These are phyloP conservation scores for Cucumis cinereus DNA, from an alignment of 306 rosid genomes.

Conservation along the genomic window DNA sequence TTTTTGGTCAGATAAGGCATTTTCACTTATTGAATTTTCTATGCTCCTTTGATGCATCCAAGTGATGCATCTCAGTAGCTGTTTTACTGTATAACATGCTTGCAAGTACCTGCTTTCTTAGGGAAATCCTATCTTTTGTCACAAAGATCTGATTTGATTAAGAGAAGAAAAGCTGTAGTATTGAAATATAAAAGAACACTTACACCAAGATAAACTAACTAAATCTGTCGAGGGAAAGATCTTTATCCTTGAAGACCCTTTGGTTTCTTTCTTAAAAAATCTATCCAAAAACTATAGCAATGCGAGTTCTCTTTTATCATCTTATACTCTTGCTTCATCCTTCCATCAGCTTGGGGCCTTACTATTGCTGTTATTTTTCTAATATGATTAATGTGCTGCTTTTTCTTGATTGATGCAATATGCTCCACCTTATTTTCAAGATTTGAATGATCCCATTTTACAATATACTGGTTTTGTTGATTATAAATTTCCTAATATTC, in stretches of 20 bases:
- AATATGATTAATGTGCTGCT: neutral
- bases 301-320: neutral
- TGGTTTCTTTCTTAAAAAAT: neutral
- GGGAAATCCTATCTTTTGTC: neutral
- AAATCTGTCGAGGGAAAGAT: neutral
- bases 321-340: neutral
- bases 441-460: neutral
- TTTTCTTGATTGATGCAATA: neutral
- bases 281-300: neutral
- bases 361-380: neutral
- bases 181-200: neutral
- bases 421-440: neutral
- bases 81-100: neutral
- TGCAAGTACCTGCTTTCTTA: neutral
- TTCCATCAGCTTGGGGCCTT: neutral
- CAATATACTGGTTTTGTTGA: neutral
- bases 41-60: neutral
- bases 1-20: neutral
- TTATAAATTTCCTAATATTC: constrained; percentile 11
- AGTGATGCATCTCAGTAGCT: neutral
- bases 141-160: neutral
- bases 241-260: neutral
- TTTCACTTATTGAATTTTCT: neutral
- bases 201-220: neutral
- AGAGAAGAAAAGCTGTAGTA: neutral